Evolutionary conservation across 2,329 filamentous ascomycete species (phyloP).

Genomic region (Fusarium succisae): DNA sequence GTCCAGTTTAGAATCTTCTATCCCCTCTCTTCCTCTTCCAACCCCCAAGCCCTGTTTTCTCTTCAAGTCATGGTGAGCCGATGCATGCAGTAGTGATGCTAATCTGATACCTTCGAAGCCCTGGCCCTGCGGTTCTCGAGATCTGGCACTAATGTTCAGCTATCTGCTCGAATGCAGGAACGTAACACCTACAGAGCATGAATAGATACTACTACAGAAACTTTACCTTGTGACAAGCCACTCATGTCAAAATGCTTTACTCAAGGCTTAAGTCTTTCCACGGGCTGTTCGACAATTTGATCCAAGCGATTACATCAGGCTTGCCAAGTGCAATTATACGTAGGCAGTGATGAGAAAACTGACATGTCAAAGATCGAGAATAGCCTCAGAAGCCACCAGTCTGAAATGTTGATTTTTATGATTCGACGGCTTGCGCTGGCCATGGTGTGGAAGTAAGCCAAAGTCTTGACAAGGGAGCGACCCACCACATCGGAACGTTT

Average conservation of each 20-base stretch:
- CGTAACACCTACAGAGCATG: conserved; percentile 31
- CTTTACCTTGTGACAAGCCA: neutral
- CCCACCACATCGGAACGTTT: conserved; percentile 9
- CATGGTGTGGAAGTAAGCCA: conserved; percentile 8
- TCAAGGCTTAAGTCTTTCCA: neutral
- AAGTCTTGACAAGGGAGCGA: conserved; percentile 11
- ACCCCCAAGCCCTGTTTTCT: neutral
- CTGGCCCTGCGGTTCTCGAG: conserved; percentile 4
- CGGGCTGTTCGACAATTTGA: neutral
- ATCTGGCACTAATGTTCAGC: conserved; percentile 21
- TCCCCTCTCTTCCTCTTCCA: neutral
- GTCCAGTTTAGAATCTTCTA: neutral
- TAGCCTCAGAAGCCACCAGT: neutral
- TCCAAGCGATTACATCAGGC: neutral
- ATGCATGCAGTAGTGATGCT: conserved; percentile 5
- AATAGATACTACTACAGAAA: conserved; percentile 26
- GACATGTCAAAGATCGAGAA: conserved; percentile 16
- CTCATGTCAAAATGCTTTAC: neutral
- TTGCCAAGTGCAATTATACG: neutral
- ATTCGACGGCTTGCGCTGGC: neutral
- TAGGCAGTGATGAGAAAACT: neutral
- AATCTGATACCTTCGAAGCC: conserved; percentile 10
- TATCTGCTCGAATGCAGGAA: conserved; percentile 32
- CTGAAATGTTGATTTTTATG: neutral
- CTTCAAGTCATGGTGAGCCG: conserved; percentile 5